phyloP scores from a whole-genome alignment of 1,284 basidiomycete genomes.

The Chalciporus sp. region DNA sequence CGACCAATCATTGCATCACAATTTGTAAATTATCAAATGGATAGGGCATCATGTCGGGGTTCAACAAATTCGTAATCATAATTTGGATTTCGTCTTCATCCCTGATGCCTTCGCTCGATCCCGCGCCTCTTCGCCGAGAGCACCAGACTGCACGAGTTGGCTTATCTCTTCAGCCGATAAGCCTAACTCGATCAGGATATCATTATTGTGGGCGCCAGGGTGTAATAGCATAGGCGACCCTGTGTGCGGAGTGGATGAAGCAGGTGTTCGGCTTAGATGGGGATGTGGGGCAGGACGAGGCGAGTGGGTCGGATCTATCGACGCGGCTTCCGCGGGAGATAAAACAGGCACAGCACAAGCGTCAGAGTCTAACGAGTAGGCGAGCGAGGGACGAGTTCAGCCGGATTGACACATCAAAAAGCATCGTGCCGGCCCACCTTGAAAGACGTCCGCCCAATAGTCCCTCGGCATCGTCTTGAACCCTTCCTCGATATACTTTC shows the following conservation, averaged over 20 bases:
- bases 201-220: conserved; percentile 55
- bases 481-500: conserved; percentile 59
- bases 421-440: conserved; percentile 43
- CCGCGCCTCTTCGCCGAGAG: conserved; percentile 38
- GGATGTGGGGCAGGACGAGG: conserved; percentile 56
- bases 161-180: conserved; percentile 40
- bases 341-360: conserved; percentile 79
- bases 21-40: conserved; percentile 13
- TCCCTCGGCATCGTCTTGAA: conserved; percentile 65
- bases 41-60: neutral
- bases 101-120: conserved; percentile 6
- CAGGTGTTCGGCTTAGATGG: conserved; percentile 38
- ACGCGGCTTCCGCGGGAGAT: conserved; percentile 60
- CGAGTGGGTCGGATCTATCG: conserved; percentile 37
- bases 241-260: conserved; percentile 9
- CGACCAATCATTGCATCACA: conserved; percentile 2
- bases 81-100: conserved; percentile 14
- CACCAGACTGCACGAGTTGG: conserved; percentile 44
- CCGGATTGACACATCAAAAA: neutral
- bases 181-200: conserved; percentile 52
- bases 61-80: conserved; percentile 10
- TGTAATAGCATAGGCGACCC: conserved; percentile 29
- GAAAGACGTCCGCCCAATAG: conserved; percentile 71
- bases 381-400: neutral
- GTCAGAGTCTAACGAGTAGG: conserved; percentile 56